These are phyloP conservation scores for Cicer yamashitae DNA, from an alignment of 306 rosid species.

Conservation along the genomic window DNA sequence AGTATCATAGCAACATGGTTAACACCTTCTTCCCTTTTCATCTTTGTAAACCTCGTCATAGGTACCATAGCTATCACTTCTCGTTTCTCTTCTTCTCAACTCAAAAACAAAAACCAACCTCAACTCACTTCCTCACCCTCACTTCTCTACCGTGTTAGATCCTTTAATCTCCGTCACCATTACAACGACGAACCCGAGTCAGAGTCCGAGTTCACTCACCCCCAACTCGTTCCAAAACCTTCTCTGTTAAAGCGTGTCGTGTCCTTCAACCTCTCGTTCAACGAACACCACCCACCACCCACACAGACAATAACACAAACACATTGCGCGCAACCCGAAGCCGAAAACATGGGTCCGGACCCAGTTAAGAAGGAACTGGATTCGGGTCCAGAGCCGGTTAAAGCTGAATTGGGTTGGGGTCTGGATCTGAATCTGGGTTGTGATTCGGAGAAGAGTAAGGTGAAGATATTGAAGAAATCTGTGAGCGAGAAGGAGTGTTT, in stretches of 20 bases:
- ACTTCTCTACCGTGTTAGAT: conserved; percentile 56
- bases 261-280: conserved; percentile 54
- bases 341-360: conserved; percentile 13
- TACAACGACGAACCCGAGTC: conserved; percentile 39
- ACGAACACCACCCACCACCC: conserved; percentile 19
- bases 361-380: neutral
- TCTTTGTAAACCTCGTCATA: conserved; percentile 76
- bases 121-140: conserved; percentile 58
- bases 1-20: conserved; percentile 53
- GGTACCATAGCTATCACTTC: conserved; percentile 59
- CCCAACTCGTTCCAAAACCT: conserved; percentile 48
- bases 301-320: conserved; percentile 15
- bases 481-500: conserved; percentile 25
- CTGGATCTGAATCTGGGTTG: conserved; percentile 8
- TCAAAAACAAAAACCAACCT: conserved; percentile 5
- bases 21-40: conserved; percentile 69
- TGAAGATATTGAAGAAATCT: conserved; percentile 50
- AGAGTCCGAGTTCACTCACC: conserved; percentile 26
- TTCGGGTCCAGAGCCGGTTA: too few species aligned
- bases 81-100: conserved; percentile 44
- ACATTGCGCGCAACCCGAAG: neutral
- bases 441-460: conserved; percentile 44
- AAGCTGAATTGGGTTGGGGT: neutral
- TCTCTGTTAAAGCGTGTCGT: conserved; percentile 56
- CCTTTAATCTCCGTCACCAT: conserved; percentile 51